These are phyloP conservation scores for Angomonas deanei DNA, from an alignment of 208 protist species.

Conservation along the genomic window DNA sequence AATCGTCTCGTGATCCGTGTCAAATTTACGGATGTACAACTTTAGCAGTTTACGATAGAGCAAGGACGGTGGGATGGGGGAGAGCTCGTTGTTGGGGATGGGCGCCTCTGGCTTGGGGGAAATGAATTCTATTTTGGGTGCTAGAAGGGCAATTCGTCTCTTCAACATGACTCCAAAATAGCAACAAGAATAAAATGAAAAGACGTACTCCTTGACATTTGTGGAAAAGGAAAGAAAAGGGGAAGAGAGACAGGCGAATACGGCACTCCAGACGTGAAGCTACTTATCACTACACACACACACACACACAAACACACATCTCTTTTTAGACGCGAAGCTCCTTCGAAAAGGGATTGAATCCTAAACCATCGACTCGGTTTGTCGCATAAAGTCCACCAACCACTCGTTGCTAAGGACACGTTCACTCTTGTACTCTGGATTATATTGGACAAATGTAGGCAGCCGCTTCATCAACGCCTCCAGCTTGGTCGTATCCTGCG, in stretches of 20 bases:
- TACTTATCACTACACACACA: too few species aligned
- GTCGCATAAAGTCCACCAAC: background rate
- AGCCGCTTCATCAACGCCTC: constrained; percentile 26
- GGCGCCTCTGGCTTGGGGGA: constrained; percentile 54
- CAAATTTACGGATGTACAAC: constrained; percentile 81
- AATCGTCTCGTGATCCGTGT: constrained; percentile 81
- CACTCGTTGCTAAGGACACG: background rate
- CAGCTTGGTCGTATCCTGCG: background rate
- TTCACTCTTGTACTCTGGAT: constrained; percentile 20
- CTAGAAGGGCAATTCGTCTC: constrained; percentile 8
- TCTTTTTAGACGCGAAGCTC: too few species aligned
- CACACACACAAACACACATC: too few species aligned
- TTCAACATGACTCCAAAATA: constrained; percentile 11
- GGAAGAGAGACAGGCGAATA: background rate
- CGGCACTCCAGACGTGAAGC: background rate
- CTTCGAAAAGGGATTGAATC: too few species aligned
- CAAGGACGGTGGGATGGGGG: constrained; percentile 45
- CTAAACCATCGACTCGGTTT: background rate
- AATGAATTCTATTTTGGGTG: constrained; percentile 62
- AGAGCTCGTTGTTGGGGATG: constrained; percentile 44
- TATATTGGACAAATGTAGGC: constrained; percentile 30
- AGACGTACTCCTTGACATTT: background rate
- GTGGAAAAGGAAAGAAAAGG: background rate
- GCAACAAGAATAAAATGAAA: constrained; percentile 2
- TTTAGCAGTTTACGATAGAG: constrained; percentile 81